A percentile compares a stretch with the other conserved stretches of the same genome.
Evolutionary conservation across 225 moss, liverwort and hornwort species (phyloP).

Genomic region (Pseudisothecium myosuroides): DNA sequence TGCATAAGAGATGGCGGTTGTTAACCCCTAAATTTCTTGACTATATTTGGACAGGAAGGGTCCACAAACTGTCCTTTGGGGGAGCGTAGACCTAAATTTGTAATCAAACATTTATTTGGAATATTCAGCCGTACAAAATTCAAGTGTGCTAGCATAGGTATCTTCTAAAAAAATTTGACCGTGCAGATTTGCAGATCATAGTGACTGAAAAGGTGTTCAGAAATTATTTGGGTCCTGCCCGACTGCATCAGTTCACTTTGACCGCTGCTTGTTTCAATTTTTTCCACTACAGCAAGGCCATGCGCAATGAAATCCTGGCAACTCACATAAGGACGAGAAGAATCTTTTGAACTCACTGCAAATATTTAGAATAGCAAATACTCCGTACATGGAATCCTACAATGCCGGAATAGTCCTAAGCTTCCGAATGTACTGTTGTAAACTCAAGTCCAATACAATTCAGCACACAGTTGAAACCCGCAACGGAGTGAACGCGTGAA

Average conservation of each 20-base stretch:
- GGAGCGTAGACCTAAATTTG: not conserved
- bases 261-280: not conserved
- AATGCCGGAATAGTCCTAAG: too few relatives aligned
- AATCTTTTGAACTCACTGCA: too few relatives aligned
- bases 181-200: not conserved
- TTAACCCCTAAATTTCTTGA: not conserved
- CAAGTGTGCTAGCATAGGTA: not conserved
- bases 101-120: not conserved
- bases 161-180: not conserved
- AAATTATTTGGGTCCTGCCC: too few relatives aligned
- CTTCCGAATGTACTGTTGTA: too few relatives aligned
- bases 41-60: not conserved
- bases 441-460: too few relatives aligned
- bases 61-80: not conserved
- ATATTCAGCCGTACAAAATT: too few relatives aligned
- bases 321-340: too few relatives aligned
- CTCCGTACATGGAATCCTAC: too few relatives aligned
- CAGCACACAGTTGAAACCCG: too few relatives aligned
- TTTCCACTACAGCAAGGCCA: not conserved
- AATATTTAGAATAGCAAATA: too few relatives aligned
- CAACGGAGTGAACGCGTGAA: too few relatives aligned
- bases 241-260: not conserved
- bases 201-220: not conserved
- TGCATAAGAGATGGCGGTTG: not conserved
- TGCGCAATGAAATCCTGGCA: too few relatives aligned